Base-by-base conservation (phyloP, 2,329 filamentous ascomycete genomes). In the Triangularia setosa region DNA sequence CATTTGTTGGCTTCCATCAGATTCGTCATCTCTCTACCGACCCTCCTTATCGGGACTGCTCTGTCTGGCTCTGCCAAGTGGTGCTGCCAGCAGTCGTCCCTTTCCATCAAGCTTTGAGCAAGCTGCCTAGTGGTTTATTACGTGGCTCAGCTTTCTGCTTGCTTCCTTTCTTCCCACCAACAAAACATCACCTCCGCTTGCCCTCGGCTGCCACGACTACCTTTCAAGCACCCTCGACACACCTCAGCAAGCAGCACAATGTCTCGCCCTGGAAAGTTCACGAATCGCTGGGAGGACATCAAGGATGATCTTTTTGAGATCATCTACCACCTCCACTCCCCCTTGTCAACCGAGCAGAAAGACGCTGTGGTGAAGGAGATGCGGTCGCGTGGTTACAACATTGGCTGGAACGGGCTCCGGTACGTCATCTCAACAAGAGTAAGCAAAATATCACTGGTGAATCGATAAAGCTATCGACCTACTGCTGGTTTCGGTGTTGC, bases 351-450 rank as follows among this genome's bases (percentile, higher is more conserved):
- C 11, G 71, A 69, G 14, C 69, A 75, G 48, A 73, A 75, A 61
- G 67, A 62, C 0, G 58, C 64, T 7, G 67, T 74, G 11, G 69
- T 70, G 11, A 9, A 18, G 1, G 59, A 70, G 58, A 72, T 75
- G 71, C 40, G 64, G 0, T n/a, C 16, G 0, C 69, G 67, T 1
- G 72, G 73, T 11, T 68, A 72, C 48, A 66, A 72, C 12, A 67
- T 72, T n/a, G 67, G 64, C 27, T 78, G 76, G 76, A 78, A 78
- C 52, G 74, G 67, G 21, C 75, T 78, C 5, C 72, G 76, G 76
- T 77, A 76, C 56, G 71, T 68, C n/a, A 21, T 30, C 35, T 5
- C 14, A 7, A 9, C 18, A 48, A 9, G n/a, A 21, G n/a, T 48
- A 1, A 11, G n/a, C 40, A 11, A 6, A n/a, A 48, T 5, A 48